Percentiles rank a stretch among this genome's conserved stretches.
These are phyloP conservation scores for Beauveria sp. DNA, from an alignment of 2,329 filamentous ascomycete species.

Conservation along the genomic window DNA sequence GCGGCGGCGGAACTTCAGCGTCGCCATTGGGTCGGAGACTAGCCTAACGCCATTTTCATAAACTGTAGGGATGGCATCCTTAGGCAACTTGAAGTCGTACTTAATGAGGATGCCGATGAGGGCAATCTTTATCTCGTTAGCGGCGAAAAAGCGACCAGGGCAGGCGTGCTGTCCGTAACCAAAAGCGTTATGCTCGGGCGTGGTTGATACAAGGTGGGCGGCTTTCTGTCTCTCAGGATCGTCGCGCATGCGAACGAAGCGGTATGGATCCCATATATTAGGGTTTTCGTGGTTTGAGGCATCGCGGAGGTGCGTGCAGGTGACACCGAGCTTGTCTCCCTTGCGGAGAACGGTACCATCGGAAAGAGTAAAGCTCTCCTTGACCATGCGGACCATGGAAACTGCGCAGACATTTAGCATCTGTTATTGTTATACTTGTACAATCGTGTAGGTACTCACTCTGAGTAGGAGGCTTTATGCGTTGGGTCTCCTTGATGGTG, in stretches of 20 bases:
- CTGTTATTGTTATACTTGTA: too few relatives aligned
- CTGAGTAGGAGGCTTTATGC: conserved; percentile 32
- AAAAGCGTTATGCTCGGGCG: conserved; percentile 40
- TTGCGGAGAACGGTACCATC: conserved; percentile 12
- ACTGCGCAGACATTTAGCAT: neutral
- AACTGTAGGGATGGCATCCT: neutral
- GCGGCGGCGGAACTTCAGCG: conserved; percentile 7
- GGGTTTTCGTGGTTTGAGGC: conserved; percentile 28
- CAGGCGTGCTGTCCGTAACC: conserved; percentile 47
- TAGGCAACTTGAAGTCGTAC: conserved; percentile 37
- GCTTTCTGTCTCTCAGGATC: conserved; percentile 21
- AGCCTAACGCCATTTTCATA: conserved; percentile 7
- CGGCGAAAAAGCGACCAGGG: conserved; percentile 46
- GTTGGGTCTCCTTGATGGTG: conserved; percentile 42
- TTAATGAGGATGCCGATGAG: conserved; percentile 40
- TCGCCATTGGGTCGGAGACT: conserved; percentile 5
- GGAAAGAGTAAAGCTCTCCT: conserved; percentile 9
- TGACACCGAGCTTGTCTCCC: conserved; percentile 4
- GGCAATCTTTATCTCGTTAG: conserved; percentile 44
- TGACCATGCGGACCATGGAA: conserved; percentile 9
- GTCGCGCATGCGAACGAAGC: conserved; percentile 33
- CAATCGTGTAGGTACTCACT: conserved; percentile 1
- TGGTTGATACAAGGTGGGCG: conserved; percentile 40
- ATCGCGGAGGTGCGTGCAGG: neutral
- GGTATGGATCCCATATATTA: conserved; percentile 35